A percentile compares a stretch with the other conserved stretches of the same genome.
phyloP scores from a whole-genome alignment of 768 basidiomycete genomes.

The Pleurotus tuber-regium region DNA sequence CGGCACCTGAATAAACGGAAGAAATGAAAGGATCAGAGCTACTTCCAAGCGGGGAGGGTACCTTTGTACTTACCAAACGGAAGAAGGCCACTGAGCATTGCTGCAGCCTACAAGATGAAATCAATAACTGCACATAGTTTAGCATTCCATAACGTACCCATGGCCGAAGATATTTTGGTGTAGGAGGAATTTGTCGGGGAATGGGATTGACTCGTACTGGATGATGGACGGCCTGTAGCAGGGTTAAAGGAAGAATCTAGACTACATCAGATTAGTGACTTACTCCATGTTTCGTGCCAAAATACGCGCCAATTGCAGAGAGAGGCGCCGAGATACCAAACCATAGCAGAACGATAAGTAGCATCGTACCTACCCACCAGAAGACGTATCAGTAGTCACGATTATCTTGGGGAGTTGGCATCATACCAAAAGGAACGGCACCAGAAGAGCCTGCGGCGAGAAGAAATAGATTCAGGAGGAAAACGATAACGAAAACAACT shows the following conservation, averaged over 20 bases:
- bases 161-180: slow-evolving; percentile 79
- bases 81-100: slow-evolving; percentile 84
- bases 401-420: neutral
- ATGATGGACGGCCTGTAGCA: slow-evolving; percentile 60
- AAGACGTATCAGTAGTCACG: neutral
- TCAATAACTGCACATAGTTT: neutral
- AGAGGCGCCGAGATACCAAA: slow-evolving; percentile 93
- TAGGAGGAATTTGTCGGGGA: slow-evolving; percentile 92
- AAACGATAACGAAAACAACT: slow-evolving; percentile 79
- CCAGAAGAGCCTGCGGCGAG: slow-evolving; percentile 85
- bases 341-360: slow-evolving; percentile 83
- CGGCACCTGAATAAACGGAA: slow-evolving; percentile 83
- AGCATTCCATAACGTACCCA: slow-evolving; percentile 49
- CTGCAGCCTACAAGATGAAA: slow-evolving; percentile 48
- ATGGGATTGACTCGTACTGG: slow-evolving; percentile 91
- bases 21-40: neutral
- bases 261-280: slow-evolving; percentile 20
- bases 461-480: slow-evolving; percentile 90
- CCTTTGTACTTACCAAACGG: slow-evolving; percentile 76
- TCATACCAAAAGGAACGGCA: slow-evolving; percentile 88
- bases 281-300: slow-evolving; percentile 86
- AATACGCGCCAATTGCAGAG: slow-evolving; percentile 81
- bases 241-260: slow-evolving; percentile 10
- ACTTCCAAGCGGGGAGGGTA: neutral
- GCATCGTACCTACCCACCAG: slow-evolving; percentile 62